Conservation (phyloP, 1,139 yeast genomes). For the Keqinozyma sinolaborantium region DNA sequence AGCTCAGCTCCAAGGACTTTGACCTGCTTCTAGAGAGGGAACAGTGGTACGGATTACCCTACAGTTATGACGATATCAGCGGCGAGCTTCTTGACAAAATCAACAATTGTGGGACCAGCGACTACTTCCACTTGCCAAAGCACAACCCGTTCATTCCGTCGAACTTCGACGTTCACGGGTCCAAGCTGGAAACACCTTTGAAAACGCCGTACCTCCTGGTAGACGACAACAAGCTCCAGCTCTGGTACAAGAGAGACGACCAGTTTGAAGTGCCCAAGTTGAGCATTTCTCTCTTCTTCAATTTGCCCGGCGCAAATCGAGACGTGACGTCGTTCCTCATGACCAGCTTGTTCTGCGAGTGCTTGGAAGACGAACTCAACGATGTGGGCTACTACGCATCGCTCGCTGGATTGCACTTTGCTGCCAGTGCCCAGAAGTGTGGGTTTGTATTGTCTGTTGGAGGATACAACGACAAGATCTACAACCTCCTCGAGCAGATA, state of each 20-base stretch:
- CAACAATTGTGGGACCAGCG: constrained; percentile 27
- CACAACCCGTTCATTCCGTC: constrained; percentile 80
- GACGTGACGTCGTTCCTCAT: constrained; percentile 58
- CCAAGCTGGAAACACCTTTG: constrained; percentile 29
- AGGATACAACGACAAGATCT: constrained; percentile 84
- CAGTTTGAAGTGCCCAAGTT: constrained; percentile 89
- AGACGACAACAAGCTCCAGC: constrained; percentile 30
- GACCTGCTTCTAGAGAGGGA: constrained; percentile 46
- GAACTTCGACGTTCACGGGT: constrained; percentile 57
- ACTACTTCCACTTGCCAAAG: constrained; percentile 57
- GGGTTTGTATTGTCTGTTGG: constrained; percentile 65
- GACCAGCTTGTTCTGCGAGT: constrained; percentile 60
- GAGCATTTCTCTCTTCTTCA: constrained; percentile 59
- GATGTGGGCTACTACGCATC: constrained; percentile 82
- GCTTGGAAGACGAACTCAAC: constrained; percentile 72
- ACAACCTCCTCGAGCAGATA: constrained; percentile 58
- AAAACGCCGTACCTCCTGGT: constrained; percentile 35
- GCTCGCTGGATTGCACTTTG: constrained; percentile 69
- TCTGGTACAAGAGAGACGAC: constrained; percentile 93
- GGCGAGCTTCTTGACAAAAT: constrained; percentile 32
- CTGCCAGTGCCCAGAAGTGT: constrained; percentile 58
- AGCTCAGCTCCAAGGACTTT: constrained; percentile 51
- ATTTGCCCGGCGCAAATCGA: constrained; percentile 59
- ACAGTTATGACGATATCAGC: constrained; percentile 47
- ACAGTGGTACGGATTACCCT: constrained; percentile 90